Percentiles rank a stretch among this genome's conserved stretches.
phyloP scores from a whole-genome alignment of 805 yeast genomes.

The Candida krabiensis region DNA sequence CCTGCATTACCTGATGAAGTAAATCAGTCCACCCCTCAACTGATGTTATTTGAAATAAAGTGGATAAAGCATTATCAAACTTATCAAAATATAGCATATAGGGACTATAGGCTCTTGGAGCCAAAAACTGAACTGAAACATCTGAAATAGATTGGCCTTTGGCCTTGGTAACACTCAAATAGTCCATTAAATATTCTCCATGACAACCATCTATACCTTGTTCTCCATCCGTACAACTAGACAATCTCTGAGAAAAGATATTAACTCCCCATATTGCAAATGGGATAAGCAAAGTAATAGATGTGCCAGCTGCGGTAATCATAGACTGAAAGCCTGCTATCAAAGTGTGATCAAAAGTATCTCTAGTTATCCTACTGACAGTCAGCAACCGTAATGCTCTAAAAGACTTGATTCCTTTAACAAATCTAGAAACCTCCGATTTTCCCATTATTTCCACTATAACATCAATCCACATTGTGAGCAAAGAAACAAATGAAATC shows the following conservation, averaged over 20 bases:
- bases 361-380: constrained; percentile 66
- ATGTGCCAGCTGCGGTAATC: constrained; percentile 58
- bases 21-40: constrained; percentile 89
- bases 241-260: constrained; percentile 66
- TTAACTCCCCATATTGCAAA: constrained; percentile 86
- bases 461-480: constrained; percentile 71
- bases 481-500: constrained; percentile 66
- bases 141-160: constrained; percentile 34
- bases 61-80: constrained; percentile 60
- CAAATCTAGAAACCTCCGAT: constrained; percentile 57
- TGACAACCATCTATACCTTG: constrained; percentile 44
- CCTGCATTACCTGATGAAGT: constrained; percentile 57
- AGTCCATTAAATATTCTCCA: constrained; percentile 49
- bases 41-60: constrained; percentile 75
- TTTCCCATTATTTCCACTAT: constrained; percentile 52
- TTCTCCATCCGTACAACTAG: constrained; percentile 60
- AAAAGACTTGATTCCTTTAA: constrained; percentile 77
- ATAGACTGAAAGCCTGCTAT: constrained; percentile 74
- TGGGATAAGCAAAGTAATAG: constrained; percentile 71
- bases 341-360: constrained; percentile 72
- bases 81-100: constrained; percentile 63
- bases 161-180: not conserved
- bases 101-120: constrained; percentile 63
- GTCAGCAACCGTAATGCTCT: constrained; percentile 78
- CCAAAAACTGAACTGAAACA: constrained; percentile 64